Evolutionary conservation across 176 grass and related monocot species (phyloP), one percentile per base, ranked within the genome.

Genomic region (Aegilops speltoides): DNA sequence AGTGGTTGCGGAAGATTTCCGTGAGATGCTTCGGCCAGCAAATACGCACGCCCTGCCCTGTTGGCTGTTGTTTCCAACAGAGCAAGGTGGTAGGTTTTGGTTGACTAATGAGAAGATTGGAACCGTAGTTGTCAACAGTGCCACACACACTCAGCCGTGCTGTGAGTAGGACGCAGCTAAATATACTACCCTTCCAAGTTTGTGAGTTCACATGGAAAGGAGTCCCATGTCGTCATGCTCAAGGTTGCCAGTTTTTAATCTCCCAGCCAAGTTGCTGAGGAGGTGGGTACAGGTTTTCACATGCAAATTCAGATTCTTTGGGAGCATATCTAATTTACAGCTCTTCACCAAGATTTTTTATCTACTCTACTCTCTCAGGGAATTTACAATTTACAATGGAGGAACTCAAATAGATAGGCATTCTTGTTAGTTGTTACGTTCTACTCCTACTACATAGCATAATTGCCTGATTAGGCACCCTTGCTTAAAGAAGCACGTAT

Each of bases 191-290:
- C 48, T 17, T 74, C 23, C 46, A 59, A 34, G 76, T n/a, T 63
- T 71, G 52, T 83, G 71, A 78, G 54, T 86, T 83, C 84, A 83
- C 84, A 90, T 78, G 73, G 79, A 70, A 70, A 82, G 28, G 29
- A 28, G 36, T 79, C 43, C 65, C 41, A 24, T 76, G 68, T 48
- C 80, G 76, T 77, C 61, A 38, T 37, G 34, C 20, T 84, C 45
- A 84, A 63, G 68, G 28, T n/a, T 65, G 29, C 17, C 32, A 23
- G 29, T 71, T 90, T 50, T 37, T 29, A 65, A 43, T 25, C 66
- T 85, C 83, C 45, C 57, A 76, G 5, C 60, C 33, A 31, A 52
- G 16, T 46, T 31, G 43, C 1, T 22, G 59, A n/a, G 33, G 59
- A 16, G 33, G 57, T 57, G 50, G n/a, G 67, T 66, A 66, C 12